Conservation (phyloP, 208 protist genomes). For the Crithidia expoeki region DNA sequence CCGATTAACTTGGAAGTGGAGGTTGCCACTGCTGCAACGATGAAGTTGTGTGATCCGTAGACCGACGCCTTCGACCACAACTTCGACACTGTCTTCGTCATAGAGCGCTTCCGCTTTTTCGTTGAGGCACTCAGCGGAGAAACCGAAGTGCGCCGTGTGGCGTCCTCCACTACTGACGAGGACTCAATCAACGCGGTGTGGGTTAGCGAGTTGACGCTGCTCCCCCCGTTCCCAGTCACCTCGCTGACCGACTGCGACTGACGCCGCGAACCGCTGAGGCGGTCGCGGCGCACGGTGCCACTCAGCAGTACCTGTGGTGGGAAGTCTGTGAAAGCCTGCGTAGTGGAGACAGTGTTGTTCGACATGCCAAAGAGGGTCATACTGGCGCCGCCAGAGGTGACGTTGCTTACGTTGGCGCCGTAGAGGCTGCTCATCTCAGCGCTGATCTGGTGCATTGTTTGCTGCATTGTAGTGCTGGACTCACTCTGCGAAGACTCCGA, state of each 20-base stretch:
- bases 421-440: background rate
- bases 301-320: background rate
- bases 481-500: background rate
- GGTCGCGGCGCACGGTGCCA: background rate
- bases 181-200: background rate
- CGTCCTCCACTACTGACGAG: background rate
- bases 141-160: too few species aligned
- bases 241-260: background rate
- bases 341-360: background rate
- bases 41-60: background rate
- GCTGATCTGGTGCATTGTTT: background rate
- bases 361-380: background rate
- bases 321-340: background rate
- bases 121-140: background rate
- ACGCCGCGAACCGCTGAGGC: background rate
- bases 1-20: background rate
- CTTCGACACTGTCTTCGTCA: background rate
- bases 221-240: background rate
- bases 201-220: background rate
- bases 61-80: slow-evolving; percentile 3
- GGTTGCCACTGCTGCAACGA: background rate
- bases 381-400: background rate
- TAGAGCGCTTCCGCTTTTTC: background rate
- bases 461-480: background rate
- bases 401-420: background rate